Percentiles rank a stretch among this genome's conserved stretches.
These are phyloP conservation scores for Trichosporon sp. DNA, from an alignment of 1,284 basidiomycete genomes.

Conservation along the genomic window DNA sequence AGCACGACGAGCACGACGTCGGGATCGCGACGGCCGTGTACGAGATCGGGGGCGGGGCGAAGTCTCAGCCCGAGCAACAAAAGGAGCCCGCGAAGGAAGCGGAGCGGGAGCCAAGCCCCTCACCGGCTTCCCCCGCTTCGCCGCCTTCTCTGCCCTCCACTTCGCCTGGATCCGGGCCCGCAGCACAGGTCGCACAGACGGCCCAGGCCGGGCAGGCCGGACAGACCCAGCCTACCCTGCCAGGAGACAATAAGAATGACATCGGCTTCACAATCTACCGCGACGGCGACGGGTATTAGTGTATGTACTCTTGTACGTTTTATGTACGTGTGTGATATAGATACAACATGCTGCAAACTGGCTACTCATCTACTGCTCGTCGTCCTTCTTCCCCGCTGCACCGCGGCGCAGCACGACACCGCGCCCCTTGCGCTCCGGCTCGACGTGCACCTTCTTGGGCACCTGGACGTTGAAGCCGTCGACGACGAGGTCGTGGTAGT, in stretches of 20 bases:
- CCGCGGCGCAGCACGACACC: neutral
- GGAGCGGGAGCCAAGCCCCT: neutral
- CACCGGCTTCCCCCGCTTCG: neutral
- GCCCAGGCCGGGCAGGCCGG: neutral
- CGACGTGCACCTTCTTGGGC: conserved; percentile 30
- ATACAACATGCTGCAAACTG: neutral
- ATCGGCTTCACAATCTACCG: conserved; percentile 6
- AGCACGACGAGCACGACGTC: neutral
- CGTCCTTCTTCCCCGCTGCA: neutral
- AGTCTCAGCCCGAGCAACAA: neutral
- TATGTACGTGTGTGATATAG: neutral
- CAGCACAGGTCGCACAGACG: too few species aligned
- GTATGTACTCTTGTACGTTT: conserved; percentile 1
- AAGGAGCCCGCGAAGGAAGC: neutral
- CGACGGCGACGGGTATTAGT: conserved; percentile 1
- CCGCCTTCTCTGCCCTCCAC: too few species aligned
- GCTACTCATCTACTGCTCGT: neutral
- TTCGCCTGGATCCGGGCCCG: too few species aligned
- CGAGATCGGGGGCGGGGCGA: neutral
- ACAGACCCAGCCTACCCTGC: too few species aligned
- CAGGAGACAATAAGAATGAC: neutral
- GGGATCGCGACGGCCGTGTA: neutral
- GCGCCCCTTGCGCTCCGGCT: conserved; percentile 16
- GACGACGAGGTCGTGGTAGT: conserved; percentile 31
- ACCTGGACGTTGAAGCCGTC: conserved; percentile 39